Base-by-base conservation (phyloP, 2,329 filamentous ascomycete genomes). In the Ampelomyces quisqualis region DNA sequence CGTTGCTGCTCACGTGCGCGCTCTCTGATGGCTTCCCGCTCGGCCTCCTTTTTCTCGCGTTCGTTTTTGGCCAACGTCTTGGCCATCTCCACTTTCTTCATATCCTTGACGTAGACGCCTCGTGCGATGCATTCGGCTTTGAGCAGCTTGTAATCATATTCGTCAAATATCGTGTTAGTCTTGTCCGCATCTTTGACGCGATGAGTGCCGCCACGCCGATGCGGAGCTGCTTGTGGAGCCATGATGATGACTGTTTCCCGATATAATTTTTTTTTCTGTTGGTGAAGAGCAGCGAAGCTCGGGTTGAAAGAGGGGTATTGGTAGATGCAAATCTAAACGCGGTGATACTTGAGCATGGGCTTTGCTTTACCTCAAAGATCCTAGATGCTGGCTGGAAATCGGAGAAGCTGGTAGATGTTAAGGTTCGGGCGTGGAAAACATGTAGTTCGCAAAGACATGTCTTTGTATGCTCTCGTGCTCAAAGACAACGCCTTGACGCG, bases 81-180 rank as follows among this genome's bases (percentile, higher is more conserved):
- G 6, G 53, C 53, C 53, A 65, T 61, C 26, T 53, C 48, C 19
- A 43, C 42, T 30, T 67, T 67, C 31, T 52, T 56, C 56, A 64
- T 59, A 19, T 65, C 60, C 22, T 64, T 62, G 9, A 47, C 33
- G n/a, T 52, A 62, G 31, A 60, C 33, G 8, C 48, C 43, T 2
- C 49, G 48, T n/a, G 50, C 56, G 11, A 51, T 55, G 6, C 49
- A 42, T 4, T 48, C 49, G 11, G 35, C 22, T 5, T 52, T 34
- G 0, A 68, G 57, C 19, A 60, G 54, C 15, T 46, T 44, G 26
- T 59, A 54, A 22, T 48, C 53, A 31, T 47, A 52, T 3, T 50
- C 35, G 26, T 68, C 64, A 43, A 57, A 67, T 7, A 57, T 45
- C 5, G 62, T 64, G n/a, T 55, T 35, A 0, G 64, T 67, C 7